phyloP scores from a whole-genome alignment of 2,329 filamentous ascomycete species.

The Zelopaecilomyces penicillatus region DNA sequence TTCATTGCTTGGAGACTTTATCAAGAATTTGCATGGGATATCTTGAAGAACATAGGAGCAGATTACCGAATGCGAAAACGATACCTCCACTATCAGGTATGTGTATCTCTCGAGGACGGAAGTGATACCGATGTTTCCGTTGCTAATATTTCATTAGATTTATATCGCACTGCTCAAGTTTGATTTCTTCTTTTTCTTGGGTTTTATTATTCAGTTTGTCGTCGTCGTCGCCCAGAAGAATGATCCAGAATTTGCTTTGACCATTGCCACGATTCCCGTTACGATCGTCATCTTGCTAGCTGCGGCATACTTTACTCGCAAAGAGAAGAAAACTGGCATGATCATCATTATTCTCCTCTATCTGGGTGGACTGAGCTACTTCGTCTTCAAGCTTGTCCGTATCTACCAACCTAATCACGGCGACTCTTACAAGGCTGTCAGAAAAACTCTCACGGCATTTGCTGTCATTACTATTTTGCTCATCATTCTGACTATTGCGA shows the following conservation, averaged over 20 bases:
- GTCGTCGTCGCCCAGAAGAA: conserved; percentile 70
- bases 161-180: conserved; percentile 98
- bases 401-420: conserved; percentile 68
- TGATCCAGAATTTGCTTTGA: conserved; percentile 73
- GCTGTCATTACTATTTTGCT: conserved; percentile 86
- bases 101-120: conserved; percentile 17
- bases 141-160: conserved; percentile 49
- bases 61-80: conserved; percentile 95
- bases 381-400: conserved; percentile 94
- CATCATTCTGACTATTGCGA: conserved; percentile 79
- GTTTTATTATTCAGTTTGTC: conserved; percentile 95
- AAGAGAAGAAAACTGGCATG: conserved; percentile 76
- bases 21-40: conserved; percentile 98
- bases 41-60: conserved; percentile 97
- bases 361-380: conserved; percentile 84
- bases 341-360: conserved; percentile 72
- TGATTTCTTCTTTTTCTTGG: conserved; percentile 99
- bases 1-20: conserved; percentile 91
- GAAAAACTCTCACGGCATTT: conserved; percentile 83
- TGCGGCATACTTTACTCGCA: conserved; percentile 76
- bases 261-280: conserved; percentile 80
- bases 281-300: conserved; percentile 82
- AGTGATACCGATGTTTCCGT: no score
- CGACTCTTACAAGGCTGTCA: conserved; percentile 64
- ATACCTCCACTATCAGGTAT: conserved; percentile 90